These are phyloP conservation scores for Colletotrichum sp. DNA, from an alignment of 2,329 filamentous ascomycete species.

Conservation along the genomic window DNA sequence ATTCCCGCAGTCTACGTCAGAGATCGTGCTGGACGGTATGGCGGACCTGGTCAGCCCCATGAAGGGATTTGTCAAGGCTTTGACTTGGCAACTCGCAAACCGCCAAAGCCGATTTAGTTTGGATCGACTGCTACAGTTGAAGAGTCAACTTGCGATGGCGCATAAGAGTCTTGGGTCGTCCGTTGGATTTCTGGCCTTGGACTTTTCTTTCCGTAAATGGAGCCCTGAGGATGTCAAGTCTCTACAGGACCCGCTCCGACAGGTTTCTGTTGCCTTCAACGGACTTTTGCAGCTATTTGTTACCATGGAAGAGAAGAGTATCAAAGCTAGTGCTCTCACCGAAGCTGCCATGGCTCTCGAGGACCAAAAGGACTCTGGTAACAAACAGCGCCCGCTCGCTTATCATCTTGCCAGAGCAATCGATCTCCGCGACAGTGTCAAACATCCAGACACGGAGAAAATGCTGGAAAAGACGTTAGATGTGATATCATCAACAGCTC, in stretches of 20 bases:
- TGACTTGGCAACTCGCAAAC: not conserved
- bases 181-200: not conserved
- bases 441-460: not conserved
- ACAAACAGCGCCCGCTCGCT: not conserved
- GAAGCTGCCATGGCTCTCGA: not conserved
- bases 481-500: not conserved
- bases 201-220: not conserved
- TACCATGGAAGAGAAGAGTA: not conserved
- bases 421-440: not conserved
- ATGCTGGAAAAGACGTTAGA: not conserved
- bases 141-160: not conserved
- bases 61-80: not conserved
- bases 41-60: not conserved
- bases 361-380: not conserved
- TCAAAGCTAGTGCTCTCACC: not conserved
- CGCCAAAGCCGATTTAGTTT: not conserved
- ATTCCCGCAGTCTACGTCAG: not conserved
- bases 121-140: not conserved
- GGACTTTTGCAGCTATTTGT: not conserved
- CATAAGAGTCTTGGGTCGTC: not conserved
- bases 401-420: not conserved
- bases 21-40: not conserved
- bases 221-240: not conserved
- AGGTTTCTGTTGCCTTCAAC: not conserved
- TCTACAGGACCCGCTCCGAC: not conserved